These are phyloP conservation scores for Sicyos edulis DNA, from an alignment of 306 rosid genomes.

Conservation along the genomic window DNA sequence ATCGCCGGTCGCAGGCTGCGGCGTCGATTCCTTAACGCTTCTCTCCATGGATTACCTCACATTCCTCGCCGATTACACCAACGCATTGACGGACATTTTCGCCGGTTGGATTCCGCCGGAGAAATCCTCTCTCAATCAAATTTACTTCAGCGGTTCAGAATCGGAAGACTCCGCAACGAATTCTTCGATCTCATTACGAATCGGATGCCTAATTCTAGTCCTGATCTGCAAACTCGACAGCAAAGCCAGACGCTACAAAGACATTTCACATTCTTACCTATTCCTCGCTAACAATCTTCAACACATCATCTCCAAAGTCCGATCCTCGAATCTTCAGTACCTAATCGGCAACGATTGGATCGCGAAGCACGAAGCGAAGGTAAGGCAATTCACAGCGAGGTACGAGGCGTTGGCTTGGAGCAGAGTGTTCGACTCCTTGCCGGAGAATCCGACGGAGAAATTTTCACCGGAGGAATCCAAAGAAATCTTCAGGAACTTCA, in stretches of 20 bases:
- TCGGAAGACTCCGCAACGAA: slow-evolving; percentile 21
- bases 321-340: slow-evolving; percentile 44
- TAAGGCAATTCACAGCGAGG: slow-evolving; percentile 49
- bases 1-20: slow-evolving; percentile 25
- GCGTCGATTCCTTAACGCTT: slow-evolving; percentile 43
- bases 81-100: slow-evolving; percentile 46
- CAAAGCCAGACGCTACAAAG: slow-evolving; percentile 48
- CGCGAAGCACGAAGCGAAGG: slow-evolving; percentile 47
- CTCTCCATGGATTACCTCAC: slow-evolving; percentile 42
- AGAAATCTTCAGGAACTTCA: slow-evolving; percentile 45
- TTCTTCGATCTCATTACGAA: slow-evolving; percentile 31
- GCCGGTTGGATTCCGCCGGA: slow-evolving; percentile 30
- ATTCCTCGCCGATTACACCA: slow-evolving; percentile 46
- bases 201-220: slow-evolving; percentile 63
- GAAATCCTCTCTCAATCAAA: slow-evolving; percentile 29
- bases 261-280: slow-evolving; percentile 62
- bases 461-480: slow-evolving; percentile 40
- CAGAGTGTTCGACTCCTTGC: slow-evolving; percentile 42
- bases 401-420: slow-evolving; percentile 70
- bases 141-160: slow-evolving; percentile 32
- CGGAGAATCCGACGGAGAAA: slow-evolving; percentile 34
- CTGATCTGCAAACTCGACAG: slow-evolving; percentile 77
- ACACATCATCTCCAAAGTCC: slow-evolving; percentile 58
- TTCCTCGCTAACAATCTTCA: slow-evolving; percentile 84
- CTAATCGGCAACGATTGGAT: slow-evolving; percentile 63